phyloP scores from a whole-genome alignment of 345 rosid species.

The Kernera saxatilis region DNA sequence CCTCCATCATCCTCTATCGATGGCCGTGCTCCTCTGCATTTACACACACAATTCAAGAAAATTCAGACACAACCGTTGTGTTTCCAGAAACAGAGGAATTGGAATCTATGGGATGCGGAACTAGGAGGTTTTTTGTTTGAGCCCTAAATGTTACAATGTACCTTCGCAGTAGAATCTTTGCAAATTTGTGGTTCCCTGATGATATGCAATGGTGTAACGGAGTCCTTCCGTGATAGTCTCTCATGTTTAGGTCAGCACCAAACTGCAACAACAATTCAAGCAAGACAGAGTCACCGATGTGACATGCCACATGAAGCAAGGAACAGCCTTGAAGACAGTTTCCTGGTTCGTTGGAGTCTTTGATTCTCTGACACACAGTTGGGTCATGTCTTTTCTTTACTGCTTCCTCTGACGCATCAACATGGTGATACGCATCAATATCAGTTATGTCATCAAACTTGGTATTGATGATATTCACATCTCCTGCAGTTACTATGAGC shows the following conservation, averaged over 20 bases:
- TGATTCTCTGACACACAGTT: conserved; percentile 50
- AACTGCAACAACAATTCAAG: conserved; percentile 81
- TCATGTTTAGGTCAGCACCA: conserved; percentile 63
- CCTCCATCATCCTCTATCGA: conserved; percentile 72
- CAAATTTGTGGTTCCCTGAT: conserved; percentile 49
- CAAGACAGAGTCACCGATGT: conserved; percentile 51
- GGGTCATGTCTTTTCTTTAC: conserved; percentile 49
- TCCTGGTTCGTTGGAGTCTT: conserved; percentile 50
- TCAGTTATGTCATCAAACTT: conserved; percentile 48
- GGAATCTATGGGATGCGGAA: neutral
- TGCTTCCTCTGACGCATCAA: conserved; percentile 23
- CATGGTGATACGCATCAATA: conserved; percentile 38
- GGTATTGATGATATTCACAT: conserved; percentile 50
- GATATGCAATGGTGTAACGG: conserved; percentile 81
- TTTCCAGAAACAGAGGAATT: neutral
- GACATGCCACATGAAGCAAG: conserved; percentile 77
- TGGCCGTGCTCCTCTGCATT: conserved; percentile 69
- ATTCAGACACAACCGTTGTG: neutral
- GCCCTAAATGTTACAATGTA: conserved; percentile 20
- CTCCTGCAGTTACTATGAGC: conserved; percentile 45
- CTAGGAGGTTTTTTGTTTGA: neutral
- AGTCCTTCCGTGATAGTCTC: conserved; percentile 75
- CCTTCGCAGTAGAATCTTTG: conserved; percentile 83
- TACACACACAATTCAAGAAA: neutral
- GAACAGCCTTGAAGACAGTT: conserved; percentile 83